Base-by-base conservation (phyloP, 2,329 filamentous ascomycete genomes). In the Ophiostoma pallidulum region DNA sequence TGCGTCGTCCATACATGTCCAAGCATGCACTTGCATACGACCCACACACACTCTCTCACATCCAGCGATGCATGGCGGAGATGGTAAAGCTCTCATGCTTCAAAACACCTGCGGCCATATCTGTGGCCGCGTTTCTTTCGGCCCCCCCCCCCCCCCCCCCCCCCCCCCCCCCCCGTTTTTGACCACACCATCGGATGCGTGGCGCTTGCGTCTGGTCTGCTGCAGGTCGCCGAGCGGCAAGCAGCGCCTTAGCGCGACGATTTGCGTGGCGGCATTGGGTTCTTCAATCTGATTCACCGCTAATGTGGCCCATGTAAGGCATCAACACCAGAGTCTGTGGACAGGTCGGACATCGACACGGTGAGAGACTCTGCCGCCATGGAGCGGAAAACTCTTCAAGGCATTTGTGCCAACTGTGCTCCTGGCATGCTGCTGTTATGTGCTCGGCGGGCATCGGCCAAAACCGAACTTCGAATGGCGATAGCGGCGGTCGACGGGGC, bases 41-140 rank as follows among this genome's bases (percentile, higher is more conserved):
- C 28, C 44, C 43, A 24, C 44, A 37, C 38, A 22, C 13, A 38
- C 19, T 7, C 19, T 12, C 19, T 7, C 19, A 16, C 33, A 24
- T n/a, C 36, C 26, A 49, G 22, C 44, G 22, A 35, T 40, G 16
- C n/a, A n/a, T 5, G 28, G 9, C 20, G 14, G 20, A 29, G 19
- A 24, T 12, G 29, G 14, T 14, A 18, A 20, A 26, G 37, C n/a
- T 29, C 39, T 28, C 48, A 37, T 50, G 51, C 45, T 32, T 35
- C 32, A 36, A 49, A 49, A 36, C 48, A 36, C 29, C 41, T 54
- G 53, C 53, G 53, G 53, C 53, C 53, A 24, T 18, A 50, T 35
- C 49, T 53, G 53, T 48, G 41, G 40, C 53, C 51, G 45, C 36
- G 31, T 41, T 45, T 33, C 19, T 44, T 44, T 33, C 49, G 26